Percentiles rank a stretch among this genome's conserved stretches.
phyloP scores from a whole-genome alignment of 208 protist species.

The Vickermania spadyakhi region DNA sequence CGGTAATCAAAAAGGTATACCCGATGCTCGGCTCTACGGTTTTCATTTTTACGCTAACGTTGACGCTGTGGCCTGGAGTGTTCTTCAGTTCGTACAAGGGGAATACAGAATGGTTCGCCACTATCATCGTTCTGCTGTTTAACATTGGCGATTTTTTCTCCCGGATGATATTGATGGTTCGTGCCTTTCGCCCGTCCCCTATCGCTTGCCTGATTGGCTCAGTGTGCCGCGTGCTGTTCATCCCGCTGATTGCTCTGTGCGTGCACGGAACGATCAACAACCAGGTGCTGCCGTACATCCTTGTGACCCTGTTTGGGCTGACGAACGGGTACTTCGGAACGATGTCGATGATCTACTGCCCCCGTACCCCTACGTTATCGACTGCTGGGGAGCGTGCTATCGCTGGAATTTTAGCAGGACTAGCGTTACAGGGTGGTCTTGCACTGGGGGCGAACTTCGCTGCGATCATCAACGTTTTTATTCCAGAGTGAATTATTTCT shows the following conservation, averaged over 20 bases:
- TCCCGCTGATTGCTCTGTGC: constrained; percentile 24
- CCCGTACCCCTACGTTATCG: constrained; percentile 10
- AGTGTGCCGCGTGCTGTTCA: constrained; percentile 15
- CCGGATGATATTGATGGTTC: constrained; percentile 12
- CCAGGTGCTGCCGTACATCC: constrained; percentile 13
- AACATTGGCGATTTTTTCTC: constrained; percentile 28
- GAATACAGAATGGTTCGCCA: constrained; percentile 15
- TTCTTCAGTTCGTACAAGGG: constrained; percentile 7
- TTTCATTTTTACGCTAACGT: constrained; percentile 17
- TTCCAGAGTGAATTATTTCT: background rate
- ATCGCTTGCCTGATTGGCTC: constrained; percentile 12
- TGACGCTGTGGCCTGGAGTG: constrained; percentile 28
- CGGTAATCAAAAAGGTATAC: constrained; percentile 17
- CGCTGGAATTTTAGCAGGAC: constrained; percentile 10
- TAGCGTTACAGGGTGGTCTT: constrained; percentile 14
- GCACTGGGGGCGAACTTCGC: constrained; percentile 15
- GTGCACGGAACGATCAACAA: constrained; percentile 14
- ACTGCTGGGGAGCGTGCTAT: constrained; percentile 23
- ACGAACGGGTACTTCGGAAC: constrained; percentile 41
- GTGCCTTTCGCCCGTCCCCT: constrained; percentile 6
- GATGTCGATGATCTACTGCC: constrained; percentile 35
- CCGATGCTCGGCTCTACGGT: constrained; percentile 21
- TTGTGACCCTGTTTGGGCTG: constrained; percentile 19
- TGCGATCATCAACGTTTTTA: constrained; percentile 10
- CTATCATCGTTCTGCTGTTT: constrained; percentile 23